These are phyloP conservation scores for Clarireedia hainanense DNA, from an alignment of 2,329 filamentous ascomycete species.

Conservation along the genomic window DNA sequence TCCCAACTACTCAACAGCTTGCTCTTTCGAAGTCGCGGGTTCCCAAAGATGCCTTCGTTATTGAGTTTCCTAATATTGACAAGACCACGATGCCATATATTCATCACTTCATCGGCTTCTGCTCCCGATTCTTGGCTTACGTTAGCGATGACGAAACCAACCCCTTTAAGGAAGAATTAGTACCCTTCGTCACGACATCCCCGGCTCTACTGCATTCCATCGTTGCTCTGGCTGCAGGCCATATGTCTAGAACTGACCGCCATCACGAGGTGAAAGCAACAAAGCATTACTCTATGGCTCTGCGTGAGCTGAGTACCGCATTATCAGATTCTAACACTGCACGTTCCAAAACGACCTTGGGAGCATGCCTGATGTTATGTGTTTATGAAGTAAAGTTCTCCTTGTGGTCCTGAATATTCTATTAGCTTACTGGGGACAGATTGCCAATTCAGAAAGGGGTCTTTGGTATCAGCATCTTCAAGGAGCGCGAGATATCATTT, in stretches of 20 bases:
- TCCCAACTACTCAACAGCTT: conserved; percentile 8
- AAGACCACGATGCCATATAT: conserved; percentile 24
- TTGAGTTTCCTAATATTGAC: conserved; percentile 26
- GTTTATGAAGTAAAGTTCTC: conserved; percentile 24
- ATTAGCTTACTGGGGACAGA: conserved; percentile 16
- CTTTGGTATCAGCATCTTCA: conserved; percentile 26
- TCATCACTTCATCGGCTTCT: conserved; percentile 28
- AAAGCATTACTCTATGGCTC: conserved; percentile 24
- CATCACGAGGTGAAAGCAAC: conserved; percentile 22
- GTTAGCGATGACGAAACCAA: conserved; percentile 27
- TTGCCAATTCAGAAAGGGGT: conserved; percentile 23
- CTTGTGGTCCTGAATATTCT: not conserved
- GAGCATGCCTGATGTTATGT: conserved; percentile 26
- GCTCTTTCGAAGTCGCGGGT: conserved; percentile 4
- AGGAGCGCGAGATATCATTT: conserved; percentile 26
- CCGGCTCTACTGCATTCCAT: conserved; percentile 27
- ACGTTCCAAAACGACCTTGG: conserved; percentile 22
- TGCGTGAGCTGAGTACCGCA: conserved; percentile 20
- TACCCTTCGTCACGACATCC: conserved; percentile 21
- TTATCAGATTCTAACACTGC: conserved; percentile 22
- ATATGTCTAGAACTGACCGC: conserved; percentile 22
- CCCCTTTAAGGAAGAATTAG: conserved; percentile 25
- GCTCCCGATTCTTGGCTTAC: conserved; percentile 25
- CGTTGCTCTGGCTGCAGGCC: conserved; percentile 26
- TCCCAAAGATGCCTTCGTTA: conserved; percentile 24